These are phyloP conservation scores for Hanseniaspora clermontiae DNA, from an alignment of 805 yeast genomes.

Conservation along the genomic window DNA sequence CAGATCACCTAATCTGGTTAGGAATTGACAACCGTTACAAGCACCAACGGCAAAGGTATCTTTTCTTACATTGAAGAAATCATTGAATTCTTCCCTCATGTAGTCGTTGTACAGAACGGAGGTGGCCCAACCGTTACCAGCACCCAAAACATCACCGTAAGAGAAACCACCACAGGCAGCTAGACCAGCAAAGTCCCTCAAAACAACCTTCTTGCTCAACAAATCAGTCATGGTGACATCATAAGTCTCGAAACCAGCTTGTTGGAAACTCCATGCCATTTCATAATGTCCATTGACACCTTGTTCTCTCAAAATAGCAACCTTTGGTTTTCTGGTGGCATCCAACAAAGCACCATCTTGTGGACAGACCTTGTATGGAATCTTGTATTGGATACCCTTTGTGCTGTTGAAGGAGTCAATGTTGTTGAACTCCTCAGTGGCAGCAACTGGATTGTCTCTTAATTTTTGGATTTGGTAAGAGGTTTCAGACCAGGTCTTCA, in stretches of 20 bases:
- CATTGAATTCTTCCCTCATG: constrained; percentile 62
- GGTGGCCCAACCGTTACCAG: constrained; percentile 98
- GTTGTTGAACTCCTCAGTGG: constrained; percentile 69
- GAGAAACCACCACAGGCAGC: constrained; percentile 99
- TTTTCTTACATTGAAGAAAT: constrained; percentile 70
- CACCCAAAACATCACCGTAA: constrained; percentile 96
- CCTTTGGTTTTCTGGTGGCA: constrained; percentile 50
- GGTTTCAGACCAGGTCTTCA: constrained; percentile 75
- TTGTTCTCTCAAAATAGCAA: constrained; percentile 93
- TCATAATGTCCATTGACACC: constrained; percentile 97
- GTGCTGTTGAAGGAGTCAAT: constrained; percentile 61
- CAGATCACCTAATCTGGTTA: constrained; percentile 69
- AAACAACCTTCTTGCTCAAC: constrained; percentile 52
- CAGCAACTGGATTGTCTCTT: constrained; percentile 87
- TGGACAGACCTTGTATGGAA: constrained; percentile 54
- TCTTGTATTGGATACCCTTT: constrained; percentile 77
- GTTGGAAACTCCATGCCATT: constrained; percentile 94
- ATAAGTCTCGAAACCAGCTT: constrained; percentile 85
- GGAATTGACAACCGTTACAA: constrained; percentile 96
- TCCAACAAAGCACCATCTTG: constrained; percentile 20
- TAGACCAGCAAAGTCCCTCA: constrained; percentile 75
- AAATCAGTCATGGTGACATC: constrained; percentile 97
- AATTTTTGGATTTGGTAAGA: constrained; percentile 80
- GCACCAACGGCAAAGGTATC: constrained; percentile 97
- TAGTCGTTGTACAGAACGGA: constrained; percentile 75